These are phyloP conservation scores for barley (Hordeum vulgare) DNA, from an alignment of 176 grass and related monocot genomes.

Conservation along the genomic window MorexV3_pseudomolecules_assembly NC_058524.1:551838728-551839227, in stretches of 20 bases:
- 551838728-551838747: background rate
- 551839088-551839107: conserved; percentile 85
- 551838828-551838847: conserved; percentile 39
- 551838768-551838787: background rate
- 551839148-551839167: background rate
- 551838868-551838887: conserved; percentile 95
- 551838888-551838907: conserved; percentile 98
- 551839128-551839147: background rate
- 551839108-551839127: background rate
- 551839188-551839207: background rate
- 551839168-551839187: background rate
- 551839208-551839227: background rate
- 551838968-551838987: background rate
- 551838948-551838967: background rate
- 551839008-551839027: conserved; percentile 83
- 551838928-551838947: background rate
- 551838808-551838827: background rate
- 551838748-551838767: background rate
- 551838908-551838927: conserved; percentile 72
- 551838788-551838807: background rate
- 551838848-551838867: conserved; percentile 97
- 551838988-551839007: conserved; percentile 5
- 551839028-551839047: conserved; percentile 80
- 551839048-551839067: conserved; percentile 92
- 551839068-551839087: conserved; percentile 98